Evolutionary conservation across 2,329 filamentous ascomycete genomes (phyloP), one percentile per base, ranked within the genome.

Genomic region (Cercospora zeina): DNA sequence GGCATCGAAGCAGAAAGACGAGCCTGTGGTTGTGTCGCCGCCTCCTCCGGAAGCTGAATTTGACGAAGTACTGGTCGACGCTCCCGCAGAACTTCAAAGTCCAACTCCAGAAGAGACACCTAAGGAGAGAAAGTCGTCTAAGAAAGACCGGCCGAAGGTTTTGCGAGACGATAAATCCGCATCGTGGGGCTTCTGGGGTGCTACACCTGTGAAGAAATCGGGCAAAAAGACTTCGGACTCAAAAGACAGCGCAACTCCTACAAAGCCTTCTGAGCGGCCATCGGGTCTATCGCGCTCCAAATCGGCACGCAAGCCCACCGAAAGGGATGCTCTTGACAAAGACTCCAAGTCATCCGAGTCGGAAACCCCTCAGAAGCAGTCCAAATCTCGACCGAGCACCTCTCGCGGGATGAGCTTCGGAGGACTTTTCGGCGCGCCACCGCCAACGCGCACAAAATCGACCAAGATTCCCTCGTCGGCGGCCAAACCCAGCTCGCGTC

Each of bases 61-160:
- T 36, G 54, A 65, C 33, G 71, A 71, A 30, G 70, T 72, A 47
- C 59, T 73, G 33, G 54, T 74, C 24, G 70, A 67, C 50, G 70
- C 21, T 68, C 73, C 10, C 67, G 72, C 56, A 75, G 58, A 76
- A 60, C 77, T 79, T 34, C 81, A 81, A 9, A 83, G 82, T 27
- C 81, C 83, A 54, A 78, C 81, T 8, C 79, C 80, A 9, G 82
- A 66, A 34, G 62, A 83, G 58, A 51, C 60, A 55, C 74, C 75
- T 51, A 72, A 84, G 14, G 85, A 87, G 55, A 77, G 82, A 63
- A 85, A 83, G 57, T 74, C 80, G 4, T 81, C 81, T 3, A 90
- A 86, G 77, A 96, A 89, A 73, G 90, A 96, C 66, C 88, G 91
- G 13, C 79, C 89, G 30, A 91, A 88, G 71, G 85, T 92, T 66